These are phyloP conservation scores for Jacaranda copaia DNA, from an alignment of 257 asterid genomes.

Conservation along the genomic window DNA sequence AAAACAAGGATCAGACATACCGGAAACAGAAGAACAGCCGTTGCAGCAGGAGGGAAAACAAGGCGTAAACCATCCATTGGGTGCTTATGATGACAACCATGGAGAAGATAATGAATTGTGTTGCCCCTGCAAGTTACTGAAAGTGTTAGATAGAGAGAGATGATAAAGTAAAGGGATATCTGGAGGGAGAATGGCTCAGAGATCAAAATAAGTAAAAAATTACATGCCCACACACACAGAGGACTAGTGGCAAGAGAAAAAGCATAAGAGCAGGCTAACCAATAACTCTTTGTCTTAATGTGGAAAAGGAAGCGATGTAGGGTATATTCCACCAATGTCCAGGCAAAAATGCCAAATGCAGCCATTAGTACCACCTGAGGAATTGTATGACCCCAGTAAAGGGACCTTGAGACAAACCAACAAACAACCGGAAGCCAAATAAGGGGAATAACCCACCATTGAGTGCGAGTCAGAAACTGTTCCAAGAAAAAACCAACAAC, in stretches of 20 bases:
- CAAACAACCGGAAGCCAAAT: constrained; percentile 84
- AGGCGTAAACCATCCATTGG: constrained; percentile 88
- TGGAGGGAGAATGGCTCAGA: too few species aligned
- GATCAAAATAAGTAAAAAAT: too few species aligned
- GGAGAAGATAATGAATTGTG: constrained; percentile 81
- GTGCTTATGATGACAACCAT: constrained; percentile 95
- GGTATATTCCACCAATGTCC: constrained; percentile 82
- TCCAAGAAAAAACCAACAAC: constrained; percentile 28
- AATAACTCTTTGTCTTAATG: constrained; percentile 64
- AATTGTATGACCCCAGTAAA: constrained; percentile 53
- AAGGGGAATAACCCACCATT: constrained; percentile 87
- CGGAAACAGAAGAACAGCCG: constrained; percentile 65
- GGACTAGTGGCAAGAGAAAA: neutral
- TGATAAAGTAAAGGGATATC: neutral
- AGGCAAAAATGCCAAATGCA: constrained; percentile 58
- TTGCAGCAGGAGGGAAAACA: constrained; percentile 87
- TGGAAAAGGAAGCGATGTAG: constrained; percentile 81
- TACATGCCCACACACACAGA: neutral
- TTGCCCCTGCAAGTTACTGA: constrained; percentile 63
- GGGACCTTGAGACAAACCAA: constrained; percentile 59
- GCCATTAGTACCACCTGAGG: constrained; percentile 50
- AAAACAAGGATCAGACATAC: constrained; percentile 44
- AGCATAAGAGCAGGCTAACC: constrained; percentile 46
- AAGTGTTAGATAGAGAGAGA: constrained; percentile 27
- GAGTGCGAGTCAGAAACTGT: constrained; percentile 77